phyloP scores from a whole-genome alignment of 768 basidiomycete species.

The Ephemerocybe angulata region DNA sequence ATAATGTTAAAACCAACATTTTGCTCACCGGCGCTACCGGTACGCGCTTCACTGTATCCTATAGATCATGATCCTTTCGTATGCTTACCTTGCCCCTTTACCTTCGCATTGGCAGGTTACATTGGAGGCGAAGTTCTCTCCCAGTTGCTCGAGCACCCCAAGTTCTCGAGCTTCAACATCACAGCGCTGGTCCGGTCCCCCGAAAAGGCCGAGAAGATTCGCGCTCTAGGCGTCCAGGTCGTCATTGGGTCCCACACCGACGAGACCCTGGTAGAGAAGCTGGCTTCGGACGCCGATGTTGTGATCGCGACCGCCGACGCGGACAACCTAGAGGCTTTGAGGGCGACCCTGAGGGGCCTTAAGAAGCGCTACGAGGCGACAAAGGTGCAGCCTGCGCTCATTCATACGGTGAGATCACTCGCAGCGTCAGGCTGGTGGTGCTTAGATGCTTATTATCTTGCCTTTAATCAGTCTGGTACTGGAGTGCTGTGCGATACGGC shows the following conservation, averaged over 20 bases:
- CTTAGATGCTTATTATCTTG: too few relatives aligned
- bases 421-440: too few relatives aligned
- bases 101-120: constrained; percentile 39
- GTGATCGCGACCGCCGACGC: constrained; percentile 37
- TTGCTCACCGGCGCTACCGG: too few relatives aligned
- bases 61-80: too few relatives aligned
- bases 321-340: constrained; percentile 42
- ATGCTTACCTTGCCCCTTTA: too few relatives aligned
- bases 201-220: constrained; percentile 43
- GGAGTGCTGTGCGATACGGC: constrained; percentile 45
- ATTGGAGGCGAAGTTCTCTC: constrained; percentile 46
- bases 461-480: constrained; percentile 24
- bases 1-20: too few relatives aligned
- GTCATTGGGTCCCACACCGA: constrained; percentile 47
- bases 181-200: constrained; percentile 43
- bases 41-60: too few relatives aligned
- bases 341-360: constrained; percentile 50
- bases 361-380: constrained; percentile 42
- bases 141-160: constrained; percentile 37
- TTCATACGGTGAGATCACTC: constrained; percentile 66
- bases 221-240: constrained; percentile 31
- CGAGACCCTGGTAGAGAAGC: constrained; percentile 35
- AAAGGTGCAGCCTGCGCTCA: constrained; percentile 43
- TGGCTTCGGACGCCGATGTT: constrained; percentile 42
- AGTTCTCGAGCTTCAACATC: constrained; percentile 31